A percentile compares a stretch with the other conserved stretches of the same genome.
Conservation (phyloP, 192 early-diverging fungal genomes). For the Chytriomyces sp. region DNA sequence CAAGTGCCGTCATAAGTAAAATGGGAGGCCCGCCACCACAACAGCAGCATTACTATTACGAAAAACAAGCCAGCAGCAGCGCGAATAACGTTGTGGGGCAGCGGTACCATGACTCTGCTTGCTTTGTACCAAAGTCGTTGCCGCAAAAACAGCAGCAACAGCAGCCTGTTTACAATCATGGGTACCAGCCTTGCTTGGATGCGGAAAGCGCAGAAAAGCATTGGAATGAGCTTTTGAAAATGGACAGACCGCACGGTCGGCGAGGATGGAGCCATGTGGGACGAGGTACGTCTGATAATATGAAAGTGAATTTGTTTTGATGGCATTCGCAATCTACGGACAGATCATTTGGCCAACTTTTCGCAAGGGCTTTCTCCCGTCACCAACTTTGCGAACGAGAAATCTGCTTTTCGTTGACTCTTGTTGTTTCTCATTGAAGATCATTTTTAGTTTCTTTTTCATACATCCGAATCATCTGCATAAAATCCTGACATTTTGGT, state of each 20-base stretch:
- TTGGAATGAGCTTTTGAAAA: background rate
- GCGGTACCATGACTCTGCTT: no score
- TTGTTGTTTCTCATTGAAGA: background rate
- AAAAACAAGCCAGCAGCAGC: no score
- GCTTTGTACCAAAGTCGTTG: no score
- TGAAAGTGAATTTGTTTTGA: background rate
- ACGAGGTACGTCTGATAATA: background rate
- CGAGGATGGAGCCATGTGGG: background rate
- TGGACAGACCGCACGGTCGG: background rate
- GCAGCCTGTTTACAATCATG: background rate
- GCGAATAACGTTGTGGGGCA: no score
- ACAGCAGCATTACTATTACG: no score
- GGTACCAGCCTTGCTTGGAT: background rate
- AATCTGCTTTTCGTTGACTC: background rate
- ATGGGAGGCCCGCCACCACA: background rate
- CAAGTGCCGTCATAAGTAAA: background rate
- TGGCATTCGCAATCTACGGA: background rate
- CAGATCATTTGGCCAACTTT: slow-evolving; percentile 1
- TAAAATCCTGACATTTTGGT: no score
- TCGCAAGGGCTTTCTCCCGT: background rate
- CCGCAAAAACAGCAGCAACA: no score
- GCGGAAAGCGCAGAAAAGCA: background rate
- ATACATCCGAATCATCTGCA: no score
- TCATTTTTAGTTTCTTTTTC: background rate
- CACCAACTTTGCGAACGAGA: background rate